phyloP scores from a whole-genome alignment of 768 basidiomycete species.

The Lactifluus piperatus region DNA sequence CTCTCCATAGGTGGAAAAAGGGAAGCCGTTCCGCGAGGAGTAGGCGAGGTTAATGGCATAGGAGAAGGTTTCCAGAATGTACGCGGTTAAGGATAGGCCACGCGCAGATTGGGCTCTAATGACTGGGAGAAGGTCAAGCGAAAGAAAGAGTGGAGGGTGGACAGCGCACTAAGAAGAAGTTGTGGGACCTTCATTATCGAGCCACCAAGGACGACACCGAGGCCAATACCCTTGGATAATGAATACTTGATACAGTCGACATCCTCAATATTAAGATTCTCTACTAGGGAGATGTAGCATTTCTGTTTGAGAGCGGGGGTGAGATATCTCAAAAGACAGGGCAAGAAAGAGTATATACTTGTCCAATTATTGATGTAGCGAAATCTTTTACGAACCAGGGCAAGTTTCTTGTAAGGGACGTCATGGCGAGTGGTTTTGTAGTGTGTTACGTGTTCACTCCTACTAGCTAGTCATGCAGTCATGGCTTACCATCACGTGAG shows the following conservation, averaged over 20 bases:
- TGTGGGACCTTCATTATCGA: slow-evolving; percentile 97
- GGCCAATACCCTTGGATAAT: slow-evolving; percentile 83
- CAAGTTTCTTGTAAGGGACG: slow-evolving; percentile 71
- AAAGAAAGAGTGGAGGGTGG: neutral
- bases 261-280: slow-evolving; percentile 72
- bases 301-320: slow-evolving; percentile 38
- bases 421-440: slow-evolving; percentile 37
- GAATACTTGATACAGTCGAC: slow-evolving; percentile 84
- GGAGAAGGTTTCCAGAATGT: slow-evolving; percentile 81
- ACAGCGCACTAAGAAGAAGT: slow-evolving; percentile 67
- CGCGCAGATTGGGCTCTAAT: slow-evolving; percentile 65
- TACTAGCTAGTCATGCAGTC: too few species aligned
- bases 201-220: slow-evolving; percentile 89
- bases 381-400: slow-evolving; percentile 80
- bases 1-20: slow-evolving; percentile 97
- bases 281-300: slow-evolving; percentile 86
- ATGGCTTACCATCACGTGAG: slow-evolving; percentile 10
- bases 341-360: slow-evolving; percentile 38
- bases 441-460: too few species aligned
- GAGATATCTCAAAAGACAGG: neutral
- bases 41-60: slow-evolving; percentile 89
- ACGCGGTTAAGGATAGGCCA: slow-evolving; percentile 81
- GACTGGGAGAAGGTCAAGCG: slow-evolving; percentile 37
- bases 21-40: slow-evolving; percentile 75
- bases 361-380: slow-evolving; percentile 71